Percentiles rank a stretch among this genome's conserved stretches.
Evolutionary conservation across 768 basidiomycete genomes (phyloP).

Genomic region (Auricularia sp.): DNA sequence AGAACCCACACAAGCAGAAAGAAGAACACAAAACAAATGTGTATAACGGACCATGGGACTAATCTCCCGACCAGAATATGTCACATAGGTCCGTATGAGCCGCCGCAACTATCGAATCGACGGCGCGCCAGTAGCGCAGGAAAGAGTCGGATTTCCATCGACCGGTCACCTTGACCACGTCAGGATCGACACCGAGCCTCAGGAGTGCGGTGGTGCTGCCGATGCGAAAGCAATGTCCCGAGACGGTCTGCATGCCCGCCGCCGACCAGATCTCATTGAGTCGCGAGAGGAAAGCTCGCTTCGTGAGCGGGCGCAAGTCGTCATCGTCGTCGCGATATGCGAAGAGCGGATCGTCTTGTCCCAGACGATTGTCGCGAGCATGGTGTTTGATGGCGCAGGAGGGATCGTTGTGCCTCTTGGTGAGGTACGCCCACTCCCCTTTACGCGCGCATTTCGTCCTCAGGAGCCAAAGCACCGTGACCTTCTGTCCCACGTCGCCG

Average conservation of each 20-base stretch:
- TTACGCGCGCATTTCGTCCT: neutral
- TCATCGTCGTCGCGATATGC: constrained; percentile 29
- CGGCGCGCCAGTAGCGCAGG: constrained; percentile 23
- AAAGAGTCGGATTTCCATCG: constrained; percentile 30
- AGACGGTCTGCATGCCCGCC: constrained; percentile 23
- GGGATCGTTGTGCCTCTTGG: neutral
- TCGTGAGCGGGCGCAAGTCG: constrained; percentile 22
- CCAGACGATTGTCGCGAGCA: constrained; percentile 18
- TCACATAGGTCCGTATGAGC: neutral
- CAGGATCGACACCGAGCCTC: constrained; percentile 21
- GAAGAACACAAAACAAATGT: too few species aligned
- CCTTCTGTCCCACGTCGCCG: neutral
- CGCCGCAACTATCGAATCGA: neutral
- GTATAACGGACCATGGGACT: too few species aligned
- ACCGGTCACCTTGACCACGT: constrained; percentile 25
- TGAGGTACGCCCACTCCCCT: neutral
- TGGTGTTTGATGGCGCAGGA: constrained; percentile 25
- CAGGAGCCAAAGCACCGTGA: neutral
- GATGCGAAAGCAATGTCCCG: constrained; percentile 36
- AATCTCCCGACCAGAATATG: neutral
- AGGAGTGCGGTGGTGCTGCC: constrained; percentile 31
- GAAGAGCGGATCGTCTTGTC: constrained; percentile 23
- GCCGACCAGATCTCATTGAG: constrained; percentile 24
- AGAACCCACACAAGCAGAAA: too few species aligned
- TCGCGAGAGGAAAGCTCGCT: constrained; percentile 14